A percentile compares a stretch with the other conserved stretches of the same genome.
Evolutionary conservation across 345 rosid genomes (phyloP).

Genomic region (Populus euphratica): DNA sequence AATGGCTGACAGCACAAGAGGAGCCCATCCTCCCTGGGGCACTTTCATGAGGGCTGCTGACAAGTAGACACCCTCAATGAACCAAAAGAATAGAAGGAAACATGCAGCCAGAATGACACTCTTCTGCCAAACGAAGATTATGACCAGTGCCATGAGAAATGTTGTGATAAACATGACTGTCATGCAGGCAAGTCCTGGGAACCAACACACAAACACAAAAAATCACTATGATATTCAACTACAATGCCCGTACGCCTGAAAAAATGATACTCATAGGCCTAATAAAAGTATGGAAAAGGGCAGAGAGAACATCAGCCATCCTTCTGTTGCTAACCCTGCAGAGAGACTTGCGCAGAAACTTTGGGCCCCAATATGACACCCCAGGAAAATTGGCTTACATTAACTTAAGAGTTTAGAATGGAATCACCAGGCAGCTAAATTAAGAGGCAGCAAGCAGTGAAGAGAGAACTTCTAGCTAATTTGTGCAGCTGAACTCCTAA

Average conservation of each 20-base stretch:
- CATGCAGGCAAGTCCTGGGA: slow-evolving; percentile 86
- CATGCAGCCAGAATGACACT: slow-evolving; percentile 45
- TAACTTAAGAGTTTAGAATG: not conserved
- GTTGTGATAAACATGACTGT: slow-evolving; percentile 83
- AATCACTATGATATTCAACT: not conserved
- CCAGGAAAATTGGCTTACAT: not conserved
- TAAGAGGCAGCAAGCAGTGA: slow-evolving; percentile 1
- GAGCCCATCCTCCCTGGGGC: slow-evolving; percentile 88
- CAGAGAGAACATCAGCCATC: not conserved
- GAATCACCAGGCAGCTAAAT: not conserved
- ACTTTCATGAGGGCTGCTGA: slow-evolving; percentile 80
- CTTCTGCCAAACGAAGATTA: slow-evolving; percentile 73
- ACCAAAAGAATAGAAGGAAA: slow-evolving; percentile 70
- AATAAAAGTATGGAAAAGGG: not conserved
- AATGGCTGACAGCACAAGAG: slow-evolving; percentile 64
- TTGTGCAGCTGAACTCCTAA: slow-evolving; percentile 1
- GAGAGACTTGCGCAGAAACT: not conserved
- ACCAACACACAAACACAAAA: slow-evolving; percentile 13
- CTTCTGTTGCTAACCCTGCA: not conserved
- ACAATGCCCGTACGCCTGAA: not conserved
- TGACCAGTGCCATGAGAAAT: slow-evolving; percentile 85
- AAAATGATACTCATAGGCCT: not conserved
- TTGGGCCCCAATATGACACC: not conserved
- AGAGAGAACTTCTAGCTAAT: not conserved
- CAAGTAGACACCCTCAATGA: slow-evolving; percentile 70